phyloP scores from a whole-genome alignment of 2,329 filamentous ascomycete species.

The Dothidotthia symphoricarpi region DNA sequence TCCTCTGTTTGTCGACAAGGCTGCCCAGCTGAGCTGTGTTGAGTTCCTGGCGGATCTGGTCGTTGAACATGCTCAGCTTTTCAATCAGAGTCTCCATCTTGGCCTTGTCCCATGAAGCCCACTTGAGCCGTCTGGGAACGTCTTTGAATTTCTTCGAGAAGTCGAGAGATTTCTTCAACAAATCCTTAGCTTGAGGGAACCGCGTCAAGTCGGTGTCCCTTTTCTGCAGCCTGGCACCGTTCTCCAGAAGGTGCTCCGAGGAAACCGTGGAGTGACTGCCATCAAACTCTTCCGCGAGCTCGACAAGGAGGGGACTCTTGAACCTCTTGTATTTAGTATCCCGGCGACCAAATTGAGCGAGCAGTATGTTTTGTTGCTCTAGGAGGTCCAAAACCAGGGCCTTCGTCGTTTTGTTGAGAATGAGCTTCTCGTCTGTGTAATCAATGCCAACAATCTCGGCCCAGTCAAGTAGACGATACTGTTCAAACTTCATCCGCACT shows the following conservation, averaged over 20 bases:
- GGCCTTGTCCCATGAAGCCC: slow-evolving; percentile 30
- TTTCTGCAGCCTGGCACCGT: slow-evolving; percentile 10
- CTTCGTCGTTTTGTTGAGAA: slow-evolving; percentile 35
- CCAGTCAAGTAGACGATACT: slow-evolving; percentile 42
- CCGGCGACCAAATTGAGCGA: slow-evolving; percentile 32
- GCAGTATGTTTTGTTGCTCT: slow-evolving; percentile 35
- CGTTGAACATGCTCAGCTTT: slow-evolving; percentile 37
- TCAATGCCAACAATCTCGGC: slow-evolving; percentile 35
- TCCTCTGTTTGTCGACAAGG: slow-evolving; percentile 30
- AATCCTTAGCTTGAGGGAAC: slow-evolving; percentile 30
- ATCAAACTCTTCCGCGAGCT: slow-evolving; percentile 19
- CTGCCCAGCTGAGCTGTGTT: slow-evolving; percentile 30
- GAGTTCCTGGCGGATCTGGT: slow-evolving; percentile 39
- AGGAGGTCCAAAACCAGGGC: slow-evolving; percentile 38
- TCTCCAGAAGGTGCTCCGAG: not conserved
- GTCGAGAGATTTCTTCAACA: slow-evolving; percentile 31
- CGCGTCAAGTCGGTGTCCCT: slow-evolving; percentile 25
- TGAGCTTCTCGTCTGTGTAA: slow-evolving; percentile 32
- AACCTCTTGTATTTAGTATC: slow-evolving; percentile 34
- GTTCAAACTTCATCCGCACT: slow-evolving; percentile 40
- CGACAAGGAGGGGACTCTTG: slow-evolving; percentile 28
- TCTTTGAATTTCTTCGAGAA: slow-evolving; percentile 30
- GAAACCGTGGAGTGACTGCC: too few species aligned
- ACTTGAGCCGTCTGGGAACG: slow-evolving; percentile 29
- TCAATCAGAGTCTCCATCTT: slow-evolving; percentile 35